Evolutionary conservation across 1,284 basidiomycete species (phyloP).

Genomic region (Lentinula novae-zelandiae): DNA sequence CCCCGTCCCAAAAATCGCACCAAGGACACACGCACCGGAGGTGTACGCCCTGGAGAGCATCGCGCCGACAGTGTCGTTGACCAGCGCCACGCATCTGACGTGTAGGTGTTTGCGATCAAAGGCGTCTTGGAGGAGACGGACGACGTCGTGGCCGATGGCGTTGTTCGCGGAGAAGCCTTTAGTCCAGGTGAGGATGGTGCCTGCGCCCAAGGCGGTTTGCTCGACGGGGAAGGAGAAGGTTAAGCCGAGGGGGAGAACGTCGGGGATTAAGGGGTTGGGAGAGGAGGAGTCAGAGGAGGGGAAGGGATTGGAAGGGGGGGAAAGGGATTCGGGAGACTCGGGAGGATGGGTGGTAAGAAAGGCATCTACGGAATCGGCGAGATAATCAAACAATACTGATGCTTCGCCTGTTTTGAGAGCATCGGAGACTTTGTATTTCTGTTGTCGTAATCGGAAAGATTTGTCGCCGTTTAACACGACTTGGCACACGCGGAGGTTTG

Average conservation of each 20-base stretch:
- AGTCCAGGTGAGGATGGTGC: constrained; percentile 94
- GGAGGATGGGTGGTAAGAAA: constrained; percentile 66
- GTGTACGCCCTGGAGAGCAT: constrained; percentile 69
- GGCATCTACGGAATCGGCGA: constrained; percentile 92
- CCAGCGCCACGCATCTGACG: constrained; percentile 90
- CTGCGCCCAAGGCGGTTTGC: constrained; percentile 88
- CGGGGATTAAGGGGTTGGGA: constrained; percentile 26
- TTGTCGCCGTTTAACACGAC: constrained; percentile 84
- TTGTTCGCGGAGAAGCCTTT: constrained; percentile 92
- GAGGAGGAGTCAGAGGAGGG: constrained; percentile 2
- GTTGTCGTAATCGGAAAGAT: constrained; percentile 79
- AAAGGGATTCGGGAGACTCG: constrained; percentile 16
- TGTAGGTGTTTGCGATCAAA: constrained; percentile 93
- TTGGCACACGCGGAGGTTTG: constrained; percentile 72
- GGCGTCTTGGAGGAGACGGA: constrained; percentile 88
- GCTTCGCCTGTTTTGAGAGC: constrained; percentile 88
- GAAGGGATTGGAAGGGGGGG: too few species aligned
- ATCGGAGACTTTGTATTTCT: constrained; percentile 93
- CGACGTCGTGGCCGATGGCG: constrained; percentile 90
- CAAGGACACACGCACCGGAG: constrained; percentile 84
- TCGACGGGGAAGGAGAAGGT: constrained; percentile 98
- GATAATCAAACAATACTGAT: constrained; percentile 84
- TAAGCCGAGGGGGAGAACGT: constrained; percentile 77
- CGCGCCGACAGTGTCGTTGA: constrained; percentile 66
- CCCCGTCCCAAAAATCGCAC: constrained; percentile 95